Conservation (phyloP, 1,284 basidiomycete species). For the Apiotrichum domesticum region DNA sequence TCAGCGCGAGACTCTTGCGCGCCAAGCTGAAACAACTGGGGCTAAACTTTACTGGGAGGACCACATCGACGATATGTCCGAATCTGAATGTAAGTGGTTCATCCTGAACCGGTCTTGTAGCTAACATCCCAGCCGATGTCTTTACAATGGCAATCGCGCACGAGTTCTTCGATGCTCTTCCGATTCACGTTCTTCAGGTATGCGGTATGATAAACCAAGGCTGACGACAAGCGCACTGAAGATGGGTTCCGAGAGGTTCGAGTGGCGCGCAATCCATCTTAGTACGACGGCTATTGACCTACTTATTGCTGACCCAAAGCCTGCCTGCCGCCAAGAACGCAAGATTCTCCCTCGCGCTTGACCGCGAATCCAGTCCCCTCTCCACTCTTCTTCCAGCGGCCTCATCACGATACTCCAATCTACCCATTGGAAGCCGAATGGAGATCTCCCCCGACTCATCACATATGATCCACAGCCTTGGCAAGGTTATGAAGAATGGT, state of each 20-base stretch:
- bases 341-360: constrained; percentile 61
- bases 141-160: constrained; percentile 90
- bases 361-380: constrained; percentile 58
- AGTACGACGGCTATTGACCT: constrained; percentile 1
- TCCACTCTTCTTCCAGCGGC: constrained; percentile 63
- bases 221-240: constrained; percentile 57
- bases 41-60: constrained; percentile 65
- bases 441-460: constrained; percentile 72
- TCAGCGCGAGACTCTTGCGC: constrained; percentile 57
- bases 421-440: constrained; percentile 63
- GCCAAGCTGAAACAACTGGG: constrained; percentile 25
- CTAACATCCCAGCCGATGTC: constrained; percentile 42
- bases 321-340: constrained; percentile 7
- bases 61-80: constrained; percentile 60
- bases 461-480: constrained; percentile 61
- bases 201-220: background rate
- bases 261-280: constrained; percentile 53
- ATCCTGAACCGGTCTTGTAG: background rate
- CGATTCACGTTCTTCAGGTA: constrained; percentile 77
- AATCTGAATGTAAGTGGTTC: constrained; percentile 31
- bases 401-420: constrained; percentile 61
- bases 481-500: constrained; percentile 53
- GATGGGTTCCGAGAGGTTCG: constrained; percentile 84
- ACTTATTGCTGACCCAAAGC: constrained; percentile 3
- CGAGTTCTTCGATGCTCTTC: constrained; percentile 97